Base-by-base conservation (phyloP, 345 rosid species). In the Linum lewisii region DNA sequence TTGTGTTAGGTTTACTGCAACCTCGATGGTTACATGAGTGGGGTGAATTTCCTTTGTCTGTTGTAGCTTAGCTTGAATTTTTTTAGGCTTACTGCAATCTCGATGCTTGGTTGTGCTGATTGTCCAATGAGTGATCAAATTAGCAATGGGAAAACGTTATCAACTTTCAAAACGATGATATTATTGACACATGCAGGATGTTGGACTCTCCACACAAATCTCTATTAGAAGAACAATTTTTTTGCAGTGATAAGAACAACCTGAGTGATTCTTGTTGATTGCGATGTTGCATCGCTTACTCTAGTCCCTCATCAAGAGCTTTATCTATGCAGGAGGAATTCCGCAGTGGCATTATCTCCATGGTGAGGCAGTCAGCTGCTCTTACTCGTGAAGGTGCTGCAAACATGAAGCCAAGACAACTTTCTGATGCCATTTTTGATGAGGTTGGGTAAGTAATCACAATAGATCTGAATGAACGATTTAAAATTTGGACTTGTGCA, bases 331-430 rank as follows among this genome's bases (percentile, higher is more conserved):
- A 92, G 98, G 95, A 86, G 73, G 85, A 86, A 51, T 70, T 92
- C 73, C 85, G 95, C 53, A 73, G 72, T 75, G 79, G 61, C 61
- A 72, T 92, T 64, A 71, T 84, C 6, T 79, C 81, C 25, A 58
- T 75, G 25, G 91, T 92, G 67, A 86, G 79, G 79, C 86, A 84
- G 73, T 83, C 98, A 47, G 68, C 78, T 21, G 89, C 85, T 2
- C 76, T 86, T 62, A 80, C 77, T 47, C 72, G 73, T 36, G 65
- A 70, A 0, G 84, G 84, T 60, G 79, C 86, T 70, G 93, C 74
- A 62, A 79, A 62, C 63, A 73, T 92, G 96, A 88, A 81, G 72
- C 83, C 84, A 29, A 84, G 98, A 54, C 97, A 92, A 68, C 88
- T 92, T 69, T 88, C 87, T 60, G 96, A 92, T 86, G 81, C 84